Percentiles rank a stretch among this genome's conserved stretches.
These are phyloP conservation scores for Dendrobium officinale DNA, from an alignment of 106 monocot species.

Conservation along the genomic window DNA sequence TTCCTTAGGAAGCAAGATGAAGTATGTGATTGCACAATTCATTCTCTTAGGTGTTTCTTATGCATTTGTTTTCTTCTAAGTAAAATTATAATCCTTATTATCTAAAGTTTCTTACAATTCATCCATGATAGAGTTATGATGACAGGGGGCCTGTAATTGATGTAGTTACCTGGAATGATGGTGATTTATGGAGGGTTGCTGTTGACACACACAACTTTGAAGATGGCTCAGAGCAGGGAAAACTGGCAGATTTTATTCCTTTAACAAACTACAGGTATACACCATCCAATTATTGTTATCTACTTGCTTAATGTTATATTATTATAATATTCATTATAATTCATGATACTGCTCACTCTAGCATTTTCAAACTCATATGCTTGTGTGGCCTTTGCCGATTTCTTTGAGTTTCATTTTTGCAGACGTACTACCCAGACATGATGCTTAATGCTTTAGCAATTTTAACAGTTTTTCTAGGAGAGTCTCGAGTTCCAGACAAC, in stretches of 20 bases:
- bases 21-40: conserved; percentile 29
- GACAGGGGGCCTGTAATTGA: conserved; percentile 91
- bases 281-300: not conserved
- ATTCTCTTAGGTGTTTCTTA: not conserved
- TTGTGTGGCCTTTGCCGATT: not conserved
- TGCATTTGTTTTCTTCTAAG: not conserved
- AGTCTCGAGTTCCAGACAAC: not conserved
- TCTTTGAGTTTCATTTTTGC: not conserved
- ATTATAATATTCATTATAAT: not conserved
- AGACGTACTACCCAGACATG: not conserved
- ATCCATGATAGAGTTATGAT: conserved; percentile 71
- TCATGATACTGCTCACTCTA: not conserved
- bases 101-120: not conserved
- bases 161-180: conserved; percentile 93
- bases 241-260: conserved; percentile 85
- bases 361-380: not conserved
- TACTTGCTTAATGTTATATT: not conserved
- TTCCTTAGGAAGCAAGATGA: conserved; percentile 78
- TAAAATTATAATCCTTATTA: not conserved
- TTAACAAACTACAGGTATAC: conserved; percentile 86
- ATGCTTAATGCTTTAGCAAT: not conserved
- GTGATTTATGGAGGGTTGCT: conserved; percentile 88
- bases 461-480: not conserved
- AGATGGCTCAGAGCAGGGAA: conserved; percentile 50
- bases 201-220: conserved; percentile 81